Conservation (phyloP, 2,329 filamentous ascomycete genomes). For the Fusarium nurragi region DNA sequence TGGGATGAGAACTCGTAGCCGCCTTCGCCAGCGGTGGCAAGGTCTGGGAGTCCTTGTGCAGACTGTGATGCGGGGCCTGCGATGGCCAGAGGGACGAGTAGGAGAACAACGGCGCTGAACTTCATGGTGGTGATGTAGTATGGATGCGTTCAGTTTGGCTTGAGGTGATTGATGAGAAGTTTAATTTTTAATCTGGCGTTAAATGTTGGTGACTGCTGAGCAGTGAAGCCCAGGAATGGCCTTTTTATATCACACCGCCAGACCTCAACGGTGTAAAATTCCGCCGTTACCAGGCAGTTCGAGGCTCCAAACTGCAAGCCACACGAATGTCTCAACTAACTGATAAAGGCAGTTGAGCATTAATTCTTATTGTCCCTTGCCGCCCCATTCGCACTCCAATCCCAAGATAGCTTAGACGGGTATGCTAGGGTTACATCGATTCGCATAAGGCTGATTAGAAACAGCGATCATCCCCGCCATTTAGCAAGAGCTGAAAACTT, state of each 20-base stretch:
- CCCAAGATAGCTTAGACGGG: neutral
- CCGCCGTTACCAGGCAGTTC: slow-evolving; percentile 1
- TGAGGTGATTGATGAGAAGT: no score
- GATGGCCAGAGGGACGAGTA: slow-evolving; percentile 11
- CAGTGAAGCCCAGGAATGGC: rapidly evolving
- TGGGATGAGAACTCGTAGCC: slow-evolving; percentile 1
- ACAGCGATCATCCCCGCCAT: neutral
- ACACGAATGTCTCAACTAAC: neutral
- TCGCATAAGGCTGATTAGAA: slow-evolving; percentile 18
- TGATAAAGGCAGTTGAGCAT: neutral
- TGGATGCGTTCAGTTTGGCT: no score
- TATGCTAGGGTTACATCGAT: neutral
- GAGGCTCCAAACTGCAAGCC: neutral
- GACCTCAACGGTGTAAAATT: slow-evolving; percentile 4
- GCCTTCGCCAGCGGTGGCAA: slow-evolving; percentile 2
- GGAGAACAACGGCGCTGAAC: slow-evolving; percentile 3
- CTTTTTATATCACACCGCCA: slow-evolving; percentile 8
- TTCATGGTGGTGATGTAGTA: slow-evolving; percentile 25
- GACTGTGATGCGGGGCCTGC: slow-evolving; percentile 12
- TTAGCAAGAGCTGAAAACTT: slow-evolving; percentile 16
- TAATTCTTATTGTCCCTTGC: neutral
- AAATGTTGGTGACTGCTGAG: neutral
- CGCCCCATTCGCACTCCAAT: neutral
- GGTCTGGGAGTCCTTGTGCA: slow-evolving; percentile 19
- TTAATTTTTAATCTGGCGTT: no score